phyloP scores from a whole-genome alignment of 108 stramenopile genomes.

The Pelagomonas calceolata region DNA sequence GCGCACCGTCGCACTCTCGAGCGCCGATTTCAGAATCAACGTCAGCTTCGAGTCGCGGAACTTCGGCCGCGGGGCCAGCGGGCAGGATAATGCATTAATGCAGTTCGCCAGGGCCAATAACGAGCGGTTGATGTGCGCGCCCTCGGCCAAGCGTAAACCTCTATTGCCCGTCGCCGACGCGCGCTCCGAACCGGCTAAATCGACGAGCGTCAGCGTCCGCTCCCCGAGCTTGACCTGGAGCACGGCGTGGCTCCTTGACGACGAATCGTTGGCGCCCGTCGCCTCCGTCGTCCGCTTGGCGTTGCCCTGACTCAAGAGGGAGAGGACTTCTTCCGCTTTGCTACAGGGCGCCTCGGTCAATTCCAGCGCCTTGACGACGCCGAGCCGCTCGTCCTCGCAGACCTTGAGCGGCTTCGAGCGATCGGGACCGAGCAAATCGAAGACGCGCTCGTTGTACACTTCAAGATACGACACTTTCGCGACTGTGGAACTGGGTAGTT shows the following conservation, averaged over 20 bases:
- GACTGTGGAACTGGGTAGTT: constrained; percentile 13
- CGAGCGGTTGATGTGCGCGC: constrained; percentile 50
- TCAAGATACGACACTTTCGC: constrained; percentile 18
- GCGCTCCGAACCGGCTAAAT: constrained; percentile 39
- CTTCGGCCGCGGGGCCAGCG: constrained; percentile 31
- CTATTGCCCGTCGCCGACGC: constrained; percentile 40
- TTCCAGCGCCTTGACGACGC: constrained; percentile 38
- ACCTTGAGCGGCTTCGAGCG: constrained; percentile 23
- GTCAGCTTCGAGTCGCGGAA: constrained; percentile 58
- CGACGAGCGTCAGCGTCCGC: constrained; percentile 16
- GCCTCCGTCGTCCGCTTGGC: constrained; percentile 40
- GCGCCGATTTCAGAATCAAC: constrained; percentile 41
- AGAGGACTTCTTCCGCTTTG: constrained; percentile 27
- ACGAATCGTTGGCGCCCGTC: constrained; percentile 44
- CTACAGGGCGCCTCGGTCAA: constrained; percentile 22
- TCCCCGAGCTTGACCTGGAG: constrained; percentile 17
- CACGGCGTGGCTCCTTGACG: constrained; percentile 47
- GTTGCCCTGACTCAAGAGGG: constrained; percentile 38
- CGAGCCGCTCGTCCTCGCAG: constrained; percentile 40
- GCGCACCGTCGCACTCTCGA: constrained; percentile 32
- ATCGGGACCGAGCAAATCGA: constrained; percentile 29
- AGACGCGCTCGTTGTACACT: constrained; percentile 55
- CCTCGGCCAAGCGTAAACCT: constrained; percentile 37
- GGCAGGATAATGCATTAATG: constrained; percentile 40
- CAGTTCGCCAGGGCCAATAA: constrained; percentile 54